Percentiles rank a stretch among this genome's conserved stretches.
These are phyloP conservation scores for Pseudogymnoascus sp. DNA, from an alignment of 2,329 filamentous ascomycete species.

Conservation along the genomic window DNA sequence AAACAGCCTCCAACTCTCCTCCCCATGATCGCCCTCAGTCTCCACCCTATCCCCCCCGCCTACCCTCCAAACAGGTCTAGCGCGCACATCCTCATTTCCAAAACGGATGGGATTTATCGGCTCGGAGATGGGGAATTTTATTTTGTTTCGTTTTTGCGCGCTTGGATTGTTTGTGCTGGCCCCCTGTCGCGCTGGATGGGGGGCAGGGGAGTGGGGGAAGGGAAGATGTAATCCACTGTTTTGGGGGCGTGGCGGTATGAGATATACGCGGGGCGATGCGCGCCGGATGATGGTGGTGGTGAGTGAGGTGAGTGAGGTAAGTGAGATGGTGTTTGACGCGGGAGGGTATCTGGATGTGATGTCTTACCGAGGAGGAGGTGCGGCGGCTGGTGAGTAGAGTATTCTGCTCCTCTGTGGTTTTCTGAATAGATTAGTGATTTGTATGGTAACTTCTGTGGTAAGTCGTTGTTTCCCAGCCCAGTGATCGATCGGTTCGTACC, in stretches of 20 bases:
- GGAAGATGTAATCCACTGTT: no score
- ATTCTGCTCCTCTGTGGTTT: no score
- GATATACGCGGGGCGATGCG: background rate
- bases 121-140: background rate
- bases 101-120: background rate
- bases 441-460: no score
- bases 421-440: no score
- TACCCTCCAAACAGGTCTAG: background rate
- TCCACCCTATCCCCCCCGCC: background rate
- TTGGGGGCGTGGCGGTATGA: background rate
- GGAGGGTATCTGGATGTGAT: background rate
- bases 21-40: background rate
- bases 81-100: background rate
- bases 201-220: no score
- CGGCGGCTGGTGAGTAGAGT: background rate
- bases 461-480: no score
- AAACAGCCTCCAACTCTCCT: no score
- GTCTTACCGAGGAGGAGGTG: no score
- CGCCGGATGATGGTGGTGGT: background rate
- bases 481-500: background rate
- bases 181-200: background rate
- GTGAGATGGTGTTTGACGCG: background rate
- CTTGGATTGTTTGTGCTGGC: background rate
- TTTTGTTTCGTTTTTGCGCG: background rate
- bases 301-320: no score